Evolutionary conservation across 352 stramenopile genomes (phyloP).

Genomic region (Globisporangium spinosum): DNA sequence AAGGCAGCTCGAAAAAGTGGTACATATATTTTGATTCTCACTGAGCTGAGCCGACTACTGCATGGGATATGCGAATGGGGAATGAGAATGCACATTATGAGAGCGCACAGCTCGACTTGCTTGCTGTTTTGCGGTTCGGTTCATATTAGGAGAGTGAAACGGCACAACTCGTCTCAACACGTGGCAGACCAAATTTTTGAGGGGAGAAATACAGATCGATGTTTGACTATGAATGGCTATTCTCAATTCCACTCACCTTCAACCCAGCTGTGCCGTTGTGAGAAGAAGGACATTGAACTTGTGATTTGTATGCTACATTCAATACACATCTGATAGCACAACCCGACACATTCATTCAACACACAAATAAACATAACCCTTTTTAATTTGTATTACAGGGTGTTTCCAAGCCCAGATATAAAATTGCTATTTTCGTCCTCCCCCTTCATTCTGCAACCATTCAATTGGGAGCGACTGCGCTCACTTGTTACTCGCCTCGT

Average conservation of each 20-base stretch:
- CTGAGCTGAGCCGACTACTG: too few relatives aligned
- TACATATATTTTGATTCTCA: too few relatives aligned
- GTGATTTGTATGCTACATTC: background rate
- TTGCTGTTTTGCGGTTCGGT: too few relatives aligned
- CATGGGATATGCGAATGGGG: too few relatives aligned
- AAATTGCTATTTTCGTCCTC: background rate
- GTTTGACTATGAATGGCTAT: background rate
- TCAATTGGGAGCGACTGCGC: background rate
- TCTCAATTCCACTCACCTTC: background rate
- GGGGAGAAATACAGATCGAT: background rate
- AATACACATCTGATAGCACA: background rate
- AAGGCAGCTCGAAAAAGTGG: too few relatives aligned
- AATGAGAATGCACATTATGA: background rate
- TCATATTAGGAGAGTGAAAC: background rate
- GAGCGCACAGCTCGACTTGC: too few relatives aligned
- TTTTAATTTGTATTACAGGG: background rate
- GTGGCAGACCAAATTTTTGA: background rate
- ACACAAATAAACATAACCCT: background rate
- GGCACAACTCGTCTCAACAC: background rate
- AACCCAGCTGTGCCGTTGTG: background rate
- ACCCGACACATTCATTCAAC: background rate
- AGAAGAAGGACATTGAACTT: background rate
- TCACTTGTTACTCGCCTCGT: background rate
- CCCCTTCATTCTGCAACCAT: background rate
- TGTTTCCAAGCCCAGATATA: background rate